Percentiles rank a stretch among this genome's conserved stretches.
phyloP scores from a whole-genome alignment of 2,329 filamentous ascomycete species.

The Colletotrichum navitas region DNA sequence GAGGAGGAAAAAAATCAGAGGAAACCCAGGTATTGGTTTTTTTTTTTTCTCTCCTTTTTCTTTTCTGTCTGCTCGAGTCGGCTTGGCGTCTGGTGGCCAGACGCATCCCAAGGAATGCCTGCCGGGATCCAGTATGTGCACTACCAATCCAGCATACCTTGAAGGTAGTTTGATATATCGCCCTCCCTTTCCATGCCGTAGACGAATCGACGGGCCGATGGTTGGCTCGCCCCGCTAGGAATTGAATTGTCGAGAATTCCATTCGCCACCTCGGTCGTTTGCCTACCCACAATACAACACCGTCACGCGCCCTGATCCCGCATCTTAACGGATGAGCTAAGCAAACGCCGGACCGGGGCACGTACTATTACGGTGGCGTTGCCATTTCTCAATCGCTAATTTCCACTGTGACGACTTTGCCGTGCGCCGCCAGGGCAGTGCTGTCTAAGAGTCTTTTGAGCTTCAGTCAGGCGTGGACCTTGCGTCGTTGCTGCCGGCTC shows the following conservation, averaged over 20 bases:
- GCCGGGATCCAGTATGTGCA: neutral
- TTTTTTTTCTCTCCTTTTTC: neutral
- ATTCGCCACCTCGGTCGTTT: slow-evolving; percentile 38
- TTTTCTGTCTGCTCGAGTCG: slow-evolving; percentile 12
- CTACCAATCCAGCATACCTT: neutral
- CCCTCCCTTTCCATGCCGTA: neutral
- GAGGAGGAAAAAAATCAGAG: neutral
- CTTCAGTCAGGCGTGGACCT: neutral
- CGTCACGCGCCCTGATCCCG: neutral
- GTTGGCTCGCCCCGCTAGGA: slow-evolving; percentile 30
- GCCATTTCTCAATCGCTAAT: slow-evolving; percentile 29
- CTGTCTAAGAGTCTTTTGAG: neutral
- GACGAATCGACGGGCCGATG: slow-evolving; percentile 7
- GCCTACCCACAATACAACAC: no score
- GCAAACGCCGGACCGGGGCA: neutral
- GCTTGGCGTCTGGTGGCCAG: slow-evolving; percentile 25
- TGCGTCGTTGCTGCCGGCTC: neutral
- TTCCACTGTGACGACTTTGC: slow-evolving; percentile 27
- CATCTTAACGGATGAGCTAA: slow-evolving; percentile 20
- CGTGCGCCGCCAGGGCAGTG: slow-evolving; percentile 29
- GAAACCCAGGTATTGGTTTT: neutral
- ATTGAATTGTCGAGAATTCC: slow-evolving; percentile 42
- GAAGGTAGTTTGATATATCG: neutral
- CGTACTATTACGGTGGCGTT: slow-evolving; percentile 23
- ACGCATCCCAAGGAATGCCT: neutral